Percentiles rank a stretch among this genome's conserved stretches.
These are phyloP conservation scores for Lepidium sativum DNA, from an alignment of 345 rosid species.

Conservation along the genomic window DNA sequence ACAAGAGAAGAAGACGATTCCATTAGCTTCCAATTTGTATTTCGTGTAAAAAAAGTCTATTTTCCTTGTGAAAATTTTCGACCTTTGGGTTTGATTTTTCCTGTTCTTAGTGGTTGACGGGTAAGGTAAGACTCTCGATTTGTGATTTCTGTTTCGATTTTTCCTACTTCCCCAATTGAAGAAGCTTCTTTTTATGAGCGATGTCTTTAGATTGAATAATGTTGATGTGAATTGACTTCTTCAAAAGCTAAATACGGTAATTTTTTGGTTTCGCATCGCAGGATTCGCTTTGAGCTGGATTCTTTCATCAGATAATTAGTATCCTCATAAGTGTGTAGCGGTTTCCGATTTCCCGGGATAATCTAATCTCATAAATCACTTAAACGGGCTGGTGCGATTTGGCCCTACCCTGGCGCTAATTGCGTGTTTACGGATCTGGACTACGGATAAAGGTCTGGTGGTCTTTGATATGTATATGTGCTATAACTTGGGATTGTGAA, in stretches of 20 bases:
- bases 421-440: neutral
- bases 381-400: neutral
- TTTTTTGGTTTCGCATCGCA: neutral
- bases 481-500: constrained; percentile 2
- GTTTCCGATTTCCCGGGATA: neutral
- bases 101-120: constrained; percentile 4
- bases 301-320: neutral
- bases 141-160: neutral
- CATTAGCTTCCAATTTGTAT: neutral
- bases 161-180: neutral
- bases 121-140: constrained; percentile 14
- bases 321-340: neutral
- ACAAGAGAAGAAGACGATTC: neutral
- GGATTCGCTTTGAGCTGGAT: constrained; percentile 1
- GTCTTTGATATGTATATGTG: neutral
- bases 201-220: neutral
- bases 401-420: neutral
- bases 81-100: neutral
- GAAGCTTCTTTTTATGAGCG: neutral
- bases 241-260: neutral
- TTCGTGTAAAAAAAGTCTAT: neutral
- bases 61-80: neutral
- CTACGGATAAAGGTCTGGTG: neutral
- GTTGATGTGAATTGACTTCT: constrained; percentile 4
- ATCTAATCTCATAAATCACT: neutral